Evolutionary conservation across 2,329 filamentous ascomycete genomes (phyloP), one percentile per base, ranked within the genome.

Genomic region (Trichoderma polysporum): DNA sequence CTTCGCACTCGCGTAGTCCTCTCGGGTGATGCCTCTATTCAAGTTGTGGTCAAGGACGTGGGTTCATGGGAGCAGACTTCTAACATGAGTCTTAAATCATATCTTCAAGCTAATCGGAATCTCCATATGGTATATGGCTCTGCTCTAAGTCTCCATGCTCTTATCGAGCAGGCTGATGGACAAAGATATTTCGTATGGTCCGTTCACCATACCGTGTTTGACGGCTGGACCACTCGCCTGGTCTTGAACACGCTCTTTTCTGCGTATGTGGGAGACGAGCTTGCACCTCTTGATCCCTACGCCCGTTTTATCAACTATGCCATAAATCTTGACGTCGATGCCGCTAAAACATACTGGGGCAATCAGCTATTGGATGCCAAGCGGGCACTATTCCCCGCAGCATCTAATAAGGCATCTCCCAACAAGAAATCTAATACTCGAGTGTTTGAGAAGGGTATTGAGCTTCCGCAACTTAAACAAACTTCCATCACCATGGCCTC

Each of bases 301-400:
- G 78, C 78, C 53, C 73, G 76, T 33, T 69, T 69, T 10, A 68
- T 69, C 19, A 62, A 63, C 4, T 69, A 69, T 17, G 31, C 19
- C 47, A 29, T 2, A 1, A 45, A 31, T 4, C 50, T 69, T n/a
- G 27, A 69, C 41, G 10, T 1, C 29, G 54, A 53, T n/a, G 54
- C 19, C 15, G 49, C 66, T 6, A 57, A 39, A 5, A 1, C 35
- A 8, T 69, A 25, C 50, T 69, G 68, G 68, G 12, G 25, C 31
- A 41, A 57, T 22, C 67, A 68, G 15, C 47, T 72, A 1, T 25
- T 60, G 4, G 59, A 57, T 31, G 70, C 66, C 5, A 68, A 67
- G 33, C 41, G 35, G 3, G 62, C 35, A 8, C 12, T 31, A 13
- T 71, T 70, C 62, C 70, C 67, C 13, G 12, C 27, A 4, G 17